phyloP scores from a whole-genome alignment of 306 rosid genomes.

The Begonia loranthoides region DNA sequence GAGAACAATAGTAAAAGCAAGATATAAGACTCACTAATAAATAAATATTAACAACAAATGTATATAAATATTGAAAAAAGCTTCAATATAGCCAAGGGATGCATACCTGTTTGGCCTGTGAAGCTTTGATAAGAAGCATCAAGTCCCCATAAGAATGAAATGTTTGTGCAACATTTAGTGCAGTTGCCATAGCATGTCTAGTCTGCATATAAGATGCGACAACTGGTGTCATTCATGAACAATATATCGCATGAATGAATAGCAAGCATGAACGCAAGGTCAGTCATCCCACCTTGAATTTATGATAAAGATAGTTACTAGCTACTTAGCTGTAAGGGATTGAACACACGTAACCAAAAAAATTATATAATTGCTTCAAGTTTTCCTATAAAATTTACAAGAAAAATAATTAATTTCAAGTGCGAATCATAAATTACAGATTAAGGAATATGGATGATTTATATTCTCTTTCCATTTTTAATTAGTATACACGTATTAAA shows the following conservation, averaged over 20 bases:
- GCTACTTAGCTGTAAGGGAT: no score
- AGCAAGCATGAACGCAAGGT: conserved; percentile 1
- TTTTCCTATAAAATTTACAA: no score
- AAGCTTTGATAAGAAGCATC: conserved; percentile 65
- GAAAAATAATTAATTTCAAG: no score
- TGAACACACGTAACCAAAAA: no score
- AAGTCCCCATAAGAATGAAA: conserved; percentile 80
- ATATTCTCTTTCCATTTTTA: no score
- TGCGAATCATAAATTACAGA: no score
- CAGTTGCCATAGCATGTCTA: conserved; percentile 54
- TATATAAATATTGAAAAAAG: conserved; percentile 3
- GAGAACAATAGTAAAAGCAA: background rate
- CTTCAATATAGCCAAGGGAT: conserved; percentile 8
- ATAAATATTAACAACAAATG: conserved; percentile 8
- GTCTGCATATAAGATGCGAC: conserved; percentile 38
- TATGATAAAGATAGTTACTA: no score
- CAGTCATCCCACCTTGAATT: no score
- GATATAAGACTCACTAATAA: background rate
- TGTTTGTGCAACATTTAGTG: conserved; percentile 69
- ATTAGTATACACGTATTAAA: no score
- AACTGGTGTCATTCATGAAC: background rate
- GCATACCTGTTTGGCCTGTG: conserved; percentile 56
- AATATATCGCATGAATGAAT: conserved; percentile 5
- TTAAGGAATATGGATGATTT: no score
- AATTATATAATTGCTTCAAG: no score